Evolutionary conservation across 345 rosid genomes (phyloP).

Genomic region (Lumnitzera racemosa): DNA sequence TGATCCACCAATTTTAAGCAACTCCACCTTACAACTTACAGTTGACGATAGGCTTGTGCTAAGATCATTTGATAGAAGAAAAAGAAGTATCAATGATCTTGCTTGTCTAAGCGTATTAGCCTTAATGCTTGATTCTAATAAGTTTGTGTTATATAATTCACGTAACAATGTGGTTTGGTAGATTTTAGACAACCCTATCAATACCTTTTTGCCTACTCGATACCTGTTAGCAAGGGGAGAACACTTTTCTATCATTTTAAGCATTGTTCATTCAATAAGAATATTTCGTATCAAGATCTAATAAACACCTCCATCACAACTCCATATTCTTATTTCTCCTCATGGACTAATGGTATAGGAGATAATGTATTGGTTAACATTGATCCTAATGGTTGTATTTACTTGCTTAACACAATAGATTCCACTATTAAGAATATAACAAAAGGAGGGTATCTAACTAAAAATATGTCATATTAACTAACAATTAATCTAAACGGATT

Average conservation of each 20-base stretch:
- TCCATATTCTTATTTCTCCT: constrained; percentile 11
- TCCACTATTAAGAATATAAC: neutral
- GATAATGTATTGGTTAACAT: constrained; percentile 12
- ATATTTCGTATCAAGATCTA: constrained; percentile 4
- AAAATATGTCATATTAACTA: neutral
- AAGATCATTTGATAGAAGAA: constrained; percentile 1
- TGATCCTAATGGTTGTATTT: constrained; percentile 15
- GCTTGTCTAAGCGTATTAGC: constrained; percentile 5
- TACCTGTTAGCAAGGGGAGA: neutral
- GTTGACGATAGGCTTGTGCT: constrained; percentile 13
- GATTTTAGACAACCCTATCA: constrained; percentile 23
- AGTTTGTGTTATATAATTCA: constrained; percentile 12
- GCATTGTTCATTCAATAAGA: constrained; percentile 10
- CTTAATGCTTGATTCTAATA: constrained; percentile 23
- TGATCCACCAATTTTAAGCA: constrained; percentile 11
- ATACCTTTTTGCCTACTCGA: constrained; percentile 23
- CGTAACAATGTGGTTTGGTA: constrained; percentile 14
- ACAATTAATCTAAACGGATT: constrained; percentile 3
- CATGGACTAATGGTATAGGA: neutral
- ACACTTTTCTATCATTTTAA: constrained; percentile 17
- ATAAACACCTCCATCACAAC: neutral
- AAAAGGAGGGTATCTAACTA: neutral
- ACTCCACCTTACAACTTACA: constrained; percentile 12
- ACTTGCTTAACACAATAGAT: constrained; percentile 3
- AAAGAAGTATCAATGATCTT: neutral